phyloP scores from a whole-genome alignment of 2,329 filamentous ascomycete genomes.

The Bretziella fagacearum region DNA sequence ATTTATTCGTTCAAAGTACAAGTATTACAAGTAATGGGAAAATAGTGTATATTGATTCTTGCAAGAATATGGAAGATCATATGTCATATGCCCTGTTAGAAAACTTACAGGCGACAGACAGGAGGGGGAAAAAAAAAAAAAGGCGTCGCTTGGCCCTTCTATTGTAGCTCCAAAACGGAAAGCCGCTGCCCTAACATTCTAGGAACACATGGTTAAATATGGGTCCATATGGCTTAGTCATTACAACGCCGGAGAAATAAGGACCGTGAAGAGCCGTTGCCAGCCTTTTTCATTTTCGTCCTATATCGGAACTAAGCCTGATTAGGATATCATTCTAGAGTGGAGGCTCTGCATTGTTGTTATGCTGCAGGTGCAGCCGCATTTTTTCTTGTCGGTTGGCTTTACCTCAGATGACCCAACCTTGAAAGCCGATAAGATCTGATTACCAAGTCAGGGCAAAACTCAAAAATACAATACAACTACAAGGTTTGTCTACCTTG shows the following conservation, averaged over 20 bases:
- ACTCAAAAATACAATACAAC: neutral
- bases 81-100: too few species aligned
- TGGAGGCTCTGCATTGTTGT: slow-evolving; percentile 1
- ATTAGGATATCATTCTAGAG: slow-evolving; percentile 1
- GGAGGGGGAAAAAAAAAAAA: too few species aligned
- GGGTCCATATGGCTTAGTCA: slow-evolving; percentile 9
- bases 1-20: too few species aligned
- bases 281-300: slow-evolving; percentile 13
- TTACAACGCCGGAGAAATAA: slow-evolving; percentile 11
- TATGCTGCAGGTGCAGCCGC: slow-evolving; percentile 5
- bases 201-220: neutral
- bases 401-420: too few species aligned
- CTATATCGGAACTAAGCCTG: slow-evolving; percentile 12
- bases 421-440: too few species aligned
- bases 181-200: slow-evolving; percentile 10
- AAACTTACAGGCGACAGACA: too few species aligned
- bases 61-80: too few species aligned
- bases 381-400: neutral
- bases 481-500: neutral
- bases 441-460: neutral
- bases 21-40: too few species aligned
- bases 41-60: too few species aligned
- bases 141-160: slow-evolving; percentile 12
- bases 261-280: slow-evolving; percentile 14
- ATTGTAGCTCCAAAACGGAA: slow-evolving; percentile 13